Base-by-base conservation (phyloP, 306 rosid genomes). In the Carpinus fangiana region DNA sequence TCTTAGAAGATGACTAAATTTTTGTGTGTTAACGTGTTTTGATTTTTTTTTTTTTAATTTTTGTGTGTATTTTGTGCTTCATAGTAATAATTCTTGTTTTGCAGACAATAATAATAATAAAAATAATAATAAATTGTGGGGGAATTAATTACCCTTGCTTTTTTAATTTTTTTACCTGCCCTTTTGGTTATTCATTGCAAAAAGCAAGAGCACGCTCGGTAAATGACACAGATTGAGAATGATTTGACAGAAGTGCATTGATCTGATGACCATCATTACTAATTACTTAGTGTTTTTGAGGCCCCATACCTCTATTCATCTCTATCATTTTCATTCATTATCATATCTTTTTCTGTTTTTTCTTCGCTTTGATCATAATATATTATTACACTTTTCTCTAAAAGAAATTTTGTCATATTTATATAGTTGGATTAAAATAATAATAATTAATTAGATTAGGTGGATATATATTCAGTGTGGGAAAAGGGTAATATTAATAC, bases 161-260 rank as follows among this genome's bases (percentile, higher is more conserved):
- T 36, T 7, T 8, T 17, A 34, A 34, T 10, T 59, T 20, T n/a
- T n/a, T n/a, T 55, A 20, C 34, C 38, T 10, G 26, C 13, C 38
- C 34, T 38, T 16, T 20, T 38, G 51, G 26, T 41, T 38, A 31
- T 61, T 61, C 72, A 47, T 47, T 62, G 18, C 70, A 64, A 51
- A 46, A 62, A 28, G 54, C 12, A 41, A 17, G 61, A 68, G 48
- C 47, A 61, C 59, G 50, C 60, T 52, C 72, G 11, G n/a, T 41
- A 62, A 47, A 61, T 75, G 72, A 62, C 79, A 61, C 79, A 48
- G 31, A 50, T 12, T 10, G 20, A 64, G 48, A 31, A 68, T 62
- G 55, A 75, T 75, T 57, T 45, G 50, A 57, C 68, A 23, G 45
- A 51, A 74, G 45, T 34, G 65, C 64, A 41, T 59, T 46, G 36